These are phyloP conservation scores for Candida wancherniae DNA, from an alignment of 805 yeast species.

Conservation along the genomic window DNA sequence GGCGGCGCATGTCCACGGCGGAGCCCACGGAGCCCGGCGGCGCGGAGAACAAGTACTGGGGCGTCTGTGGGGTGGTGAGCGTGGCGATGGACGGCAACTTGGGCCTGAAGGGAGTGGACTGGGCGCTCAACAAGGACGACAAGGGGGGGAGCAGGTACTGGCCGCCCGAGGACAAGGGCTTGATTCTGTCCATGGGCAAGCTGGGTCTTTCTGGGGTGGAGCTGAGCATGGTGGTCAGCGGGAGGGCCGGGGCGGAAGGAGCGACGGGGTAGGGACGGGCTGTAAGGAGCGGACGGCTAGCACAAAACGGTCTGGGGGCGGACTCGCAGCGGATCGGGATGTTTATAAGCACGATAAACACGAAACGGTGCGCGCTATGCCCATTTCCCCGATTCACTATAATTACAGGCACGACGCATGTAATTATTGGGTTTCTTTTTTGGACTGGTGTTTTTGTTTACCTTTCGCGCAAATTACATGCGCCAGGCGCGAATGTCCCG, in stretches of 20 bases:
- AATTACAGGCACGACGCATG: conserved; percentile 19
- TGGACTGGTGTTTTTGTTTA: conserved; percentile 10
- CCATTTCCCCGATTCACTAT: conserved; percentile 6
- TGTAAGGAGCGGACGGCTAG: too few species aligned
- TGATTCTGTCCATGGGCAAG: conserved; percentile 18
- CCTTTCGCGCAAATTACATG: conserved; percentile 13
- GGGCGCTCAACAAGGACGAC: conserved; percentile 26
- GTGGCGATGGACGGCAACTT: conserved; percentile 26
- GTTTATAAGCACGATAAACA: conserved; percentile 1
- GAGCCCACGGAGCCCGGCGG: background rate
- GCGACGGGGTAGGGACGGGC: too few species aligned
- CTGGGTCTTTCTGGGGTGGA: conserved; percentile 32
- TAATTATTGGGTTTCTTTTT: conserved; percentile 9
- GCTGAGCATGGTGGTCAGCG: conserved; percentile 7
- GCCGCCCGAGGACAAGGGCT: conserved; percentile 10
- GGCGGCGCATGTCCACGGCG: background rate
- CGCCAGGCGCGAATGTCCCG: conserved; percentile 9
- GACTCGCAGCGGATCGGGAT: background rate
- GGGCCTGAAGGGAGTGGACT: conserved; percentile 14
- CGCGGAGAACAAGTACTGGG: conserved; percentile 10
- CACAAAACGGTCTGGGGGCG: conserved; percentile 2
- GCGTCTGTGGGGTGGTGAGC: conserved; percentile 19
- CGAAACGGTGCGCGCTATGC: background rate
- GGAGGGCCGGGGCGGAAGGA: too few species aligned
- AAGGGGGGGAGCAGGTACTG: conserved; percentile 35